Conservation (phyloP, 192 early-diverging fungal genomes). For the Mycoemilia scoparia region DNA sequence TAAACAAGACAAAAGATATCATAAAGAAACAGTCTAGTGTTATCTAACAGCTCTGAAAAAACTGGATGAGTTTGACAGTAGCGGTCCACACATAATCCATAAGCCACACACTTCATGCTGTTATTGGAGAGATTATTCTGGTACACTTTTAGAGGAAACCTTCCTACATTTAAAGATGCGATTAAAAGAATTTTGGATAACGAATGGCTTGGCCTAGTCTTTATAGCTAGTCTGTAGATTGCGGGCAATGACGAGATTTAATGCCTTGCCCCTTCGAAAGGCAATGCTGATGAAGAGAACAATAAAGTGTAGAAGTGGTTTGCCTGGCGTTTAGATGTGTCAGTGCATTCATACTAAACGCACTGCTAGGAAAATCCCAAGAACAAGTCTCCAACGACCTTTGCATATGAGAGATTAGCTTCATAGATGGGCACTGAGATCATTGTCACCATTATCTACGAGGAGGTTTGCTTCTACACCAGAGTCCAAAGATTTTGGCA, state of each 20-base stretch:
- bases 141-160: constrained; percentile 14
- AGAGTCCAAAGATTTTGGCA: constrained; percentile 9
- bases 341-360: constrained; percentile 24
- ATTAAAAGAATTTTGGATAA: constrained; percentile 20
- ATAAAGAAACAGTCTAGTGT: constrained; percentile 16
- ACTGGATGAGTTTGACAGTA: constrained; percentile 12
- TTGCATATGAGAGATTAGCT: constrained; percentile 21
- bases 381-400: constrained; percentile 16
- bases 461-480: constrained; percentile 21
- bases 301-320: constrained; percentile 22
- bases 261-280: too few species aligned
- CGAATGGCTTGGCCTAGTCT: constrained; percentile 9
- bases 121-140: constrained; percentile 15
- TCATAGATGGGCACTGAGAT: constrained; percentile 14
- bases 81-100: constrained; percentile 9
- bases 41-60: constrained; percentile 12
- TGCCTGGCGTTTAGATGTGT: constrained; percentile 29
- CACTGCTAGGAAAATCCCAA: constrained; percentile 14
- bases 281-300: too few species aligned
- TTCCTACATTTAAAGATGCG: constrained; percentile 12
- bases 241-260: too few species aligned
- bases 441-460: constrained; percentile 26
- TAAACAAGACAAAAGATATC: constrained; percentile 15
- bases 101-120: constrained; percentile 17
- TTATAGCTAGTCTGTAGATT: too few species aligned